Base-by-base conservation (phyloP, 768 basidiomycete genomes). In the Lentinula aciculospora region DNA sequence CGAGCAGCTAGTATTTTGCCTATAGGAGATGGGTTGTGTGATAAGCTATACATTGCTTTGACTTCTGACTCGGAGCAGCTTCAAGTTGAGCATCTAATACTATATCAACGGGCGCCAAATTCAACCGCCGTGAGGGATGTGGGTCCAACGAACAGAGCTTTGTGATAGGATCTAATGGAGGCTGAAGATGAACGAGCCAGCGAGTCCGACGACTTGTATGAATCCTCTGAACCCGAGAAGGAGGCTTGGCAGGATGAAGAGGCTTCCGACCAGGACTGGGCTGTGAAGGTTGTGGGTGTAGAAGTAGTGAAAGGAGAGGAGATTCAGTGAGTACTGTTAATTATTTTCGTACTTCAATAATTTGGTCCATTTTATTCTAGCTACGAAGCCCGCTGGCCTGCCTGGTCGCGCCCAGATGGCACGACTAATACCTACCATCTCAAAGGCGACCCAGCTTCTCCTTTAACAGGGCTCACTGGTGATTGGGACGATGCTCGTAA, bases 301-400 rank as follows among this genome's bases (percentile, higher is more conserved):
- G 51, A 53, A 36, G 27, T 53, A 7, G 34, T 6, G 8, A 39
- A 36, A 15, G 36, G 32, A 19, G 36, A 53, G 1, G 23, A 53
- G 12, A 28, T 53, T 21, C 21, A 31, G 51, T 53, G 32, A 25
- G 51, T 39, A 27, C 8, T 21, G 3, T 25, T 19, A 21, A 6
- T 34, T 25, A 21, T 37, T 23, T 9, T 13, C 12, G n/a, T 15
- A 12, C 25, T 53, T 15, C 6, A 36, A 49, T 31, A 5, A 3
- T 17, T 42, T 42, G 40, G 21, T 19, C 19, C 19, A 9, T 27
- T 39, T 17, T 6, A 21, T 21, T 39, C 15, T 28, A 53, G 51
- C 51, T 53, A 53, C 19, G 51, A 53, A 37, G 36, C 51, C 21
- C 36, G 23, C 31, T 53, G 51, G 51, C 32, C 31, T n/a, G 36